phyloP scores from a whole-genome alignment of 1,284 basidiomycete species.

The Leucoagaricus sp. region DNA sequence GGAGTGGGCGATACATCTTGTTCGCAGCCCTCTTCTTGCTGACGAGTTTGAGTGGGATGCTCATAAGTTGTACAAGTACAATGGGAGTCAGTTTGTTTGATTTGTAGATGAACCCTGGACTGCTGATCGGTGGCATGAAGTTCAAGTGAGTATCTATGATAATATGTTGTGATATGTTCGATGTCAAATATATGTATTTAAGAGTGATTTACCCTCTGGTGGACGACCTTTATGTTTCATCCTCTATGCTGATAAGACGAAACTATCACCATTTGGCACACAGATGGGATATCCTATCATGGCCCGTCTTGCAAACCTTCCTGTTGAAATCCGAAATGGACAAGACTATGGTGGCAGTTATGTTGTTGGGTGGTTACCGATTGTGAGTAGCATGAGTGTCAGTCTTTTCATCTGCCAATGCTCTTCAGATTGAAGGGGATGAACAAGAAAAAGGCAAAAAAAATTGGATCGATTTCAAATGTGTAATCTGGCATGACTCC shows the following conservation, averaged over 20 bases:
- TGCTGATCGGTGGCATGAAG: slow-evolving; percentile 23
- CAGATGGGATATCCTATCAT: slow-evolving; percentile 37
- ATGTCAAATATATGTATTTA: background rate
- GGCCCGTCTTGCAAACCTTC: slow-evolving; percentile 36
- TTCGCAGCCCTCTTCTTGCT: too few relatives aligned
- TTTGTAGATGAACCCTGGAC: slow-evolving; percentile 38
- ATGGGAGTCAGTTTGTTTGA: slow-evolving; percentile 24
- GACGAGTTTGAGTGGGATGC: slow-evolving; percentile 30
- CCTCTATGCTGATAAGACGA: slow-evolving; percentile 48
- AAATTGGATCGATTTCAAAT: background rate
- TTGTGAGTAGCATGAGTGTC: slow-evolving; percentile 28
- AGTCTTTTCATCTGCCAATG: slow-evolving; percentile 26
- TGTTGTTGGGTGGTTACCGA: slow-evolving; percentile 44
- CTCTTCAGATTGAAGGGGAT: slow-evolving; percentile 21
- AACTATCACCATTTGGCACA: slow-evolving; percentile 44
- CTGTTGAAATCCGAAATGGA: slow-evolving; percentile 36
- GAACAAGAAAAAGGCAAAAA: background rate
- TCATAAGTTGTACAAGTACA: slow-evolving; percentile 27
- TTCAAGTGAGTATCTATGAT: slow-evolving; percentile 31
- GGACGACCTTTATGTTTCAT: slow-evolving; percentile 24
- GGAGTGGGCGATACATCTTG: too few relatives aligned
- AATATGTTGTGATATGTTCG: background rate
- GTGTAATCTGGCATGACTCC: background rate
- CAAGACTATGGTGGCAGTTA: slow-evolving; percentile 34
- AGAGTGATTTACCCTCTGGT: slow-evolving; percentile 19